Conservation (phyloP, 495 filamentous ascomycete species). For the Penicillium coprophilum region DNA sequence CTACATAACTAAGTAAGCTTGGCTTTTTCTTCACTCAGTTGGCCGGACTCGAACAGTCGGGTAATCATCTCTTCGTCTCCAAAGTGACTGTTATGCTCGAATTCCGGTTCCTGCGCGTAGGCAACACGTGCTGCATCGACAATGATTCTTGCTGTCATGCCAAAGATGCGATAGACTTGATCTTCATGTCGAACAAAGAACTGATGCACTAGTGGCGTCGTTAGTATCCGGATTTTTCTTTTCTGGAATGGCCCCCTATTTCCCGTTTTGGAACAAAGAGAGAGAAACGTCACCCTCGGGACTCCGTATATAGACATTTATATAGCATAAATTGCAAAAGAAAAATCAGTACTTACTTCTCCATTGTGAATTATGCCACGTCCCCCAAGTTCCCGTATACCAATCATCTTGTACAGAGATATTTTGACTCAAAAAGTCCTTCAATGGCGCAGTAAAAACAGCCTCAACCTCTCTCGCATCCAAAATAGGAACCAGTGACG, state of each 20-base stretch:
- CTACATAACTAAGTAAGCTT: conserved; percentile 52
- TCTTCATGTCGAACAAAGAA: conserved; percentile 66
- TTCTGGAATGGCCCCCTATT: background rate
- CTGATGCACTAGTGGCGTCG: conserved; percentile 63
- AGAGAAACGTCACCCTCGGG: background rate
- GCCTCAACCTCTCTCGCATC: conserved; percentile 85
- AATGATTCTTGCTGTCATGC: conserved; percentile 86
- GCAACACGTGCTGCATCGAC: conserved; percentile 84
- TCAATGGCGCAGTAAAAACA: conserved; percentile 84
- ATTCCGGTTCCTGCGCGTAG: conserved; percentile 77
- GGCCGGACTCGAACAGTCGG: conserved; percentile 57
- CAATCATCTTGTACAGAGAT: conserved; percentile 16
- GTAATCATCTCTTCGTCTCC: conserved; percentile 79
- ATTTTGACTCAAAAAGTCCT: conserved; percentile 63
- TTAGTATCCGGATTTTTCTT: conserved; percentile 3
- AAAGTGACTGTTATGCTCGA: conserved; percentile 75
- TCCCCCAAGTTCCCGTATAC: background rate
- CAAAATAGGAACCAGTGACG: conserved; percentile 70
- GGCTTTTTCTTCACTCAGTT: conserved; percentile 52
- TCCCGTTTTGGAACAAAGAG: background rate
- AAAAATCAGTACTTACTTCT: conserved; percentile 34
- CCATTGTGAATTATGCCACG: conserved; percentile 71
- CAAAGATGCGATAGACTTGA: conserved; percentile 75
- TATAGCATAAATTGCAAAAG: conserved; percentile 1
- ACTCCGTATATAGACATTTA: too few species aligned